A percentile compares a stretch with the other conserved stretches of the same genome.
Evolutionary conservation across 495 filamentous ascomycete species (phyloP).

Genomic region (Penicillium flavigenum): DNA sequence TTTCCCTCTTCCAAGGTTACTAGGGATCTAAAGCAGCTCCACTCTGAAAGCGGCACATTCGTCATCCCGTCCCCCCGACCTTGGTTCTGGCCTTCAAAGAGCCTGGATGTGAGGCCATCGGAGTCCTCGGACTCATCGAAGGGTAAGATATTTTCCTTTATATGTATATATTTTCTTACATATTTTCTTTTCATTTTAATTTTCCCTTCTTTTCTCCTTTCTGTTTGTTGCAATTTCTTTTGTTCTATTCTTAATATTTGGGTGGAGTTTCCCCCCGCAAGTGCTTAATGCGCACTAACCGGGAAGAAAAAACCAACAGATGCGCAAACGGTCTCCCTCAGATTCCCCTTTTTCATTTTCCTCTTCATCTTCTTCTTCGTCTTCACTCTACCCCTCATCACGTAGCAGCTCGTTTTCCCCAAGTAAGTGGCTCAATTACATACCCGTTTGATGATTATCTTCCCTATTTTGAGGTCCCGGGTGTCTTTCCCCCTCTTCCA

Average conservation of each 20-base stretch:
- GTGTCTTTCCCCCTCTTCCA: conserved; percentile 9
- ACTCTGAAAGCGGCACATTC: not conserved
- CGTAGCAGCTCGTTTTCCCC: conserved; percentile 20
- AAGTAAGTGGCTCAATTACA: conserved; percentile 24
- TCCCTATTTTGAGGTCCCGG: not conserved
- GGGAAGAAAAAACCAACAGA: conserved; percentile 8
- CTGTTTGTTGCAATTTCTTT: conserved; percentile 1
- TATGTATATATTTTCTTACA: no score
- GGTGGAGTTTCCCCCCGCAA: conserved; percentile 18
- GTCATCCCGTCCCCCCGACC: not conserved
- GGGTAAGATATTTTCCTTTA: not conserved
- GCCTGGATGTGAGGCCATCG: not conserved
- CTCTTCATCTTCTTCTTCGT: conserved; percentile 28
- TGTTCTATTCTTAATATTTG: not conserved
- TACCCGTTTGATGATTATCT: not conserved
- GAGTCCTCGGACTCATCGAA: not conserved
- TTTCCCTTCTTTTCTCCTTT: not conserved
- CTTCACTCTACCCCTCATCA: conserved; percentile 43
- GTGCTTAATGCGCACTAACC: conserved; percentile 16
- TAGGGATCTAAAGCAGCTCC: not conserved
- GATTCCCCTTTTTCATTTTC: conserved; percentile 26
- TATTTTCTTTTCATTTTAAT: not conserved
- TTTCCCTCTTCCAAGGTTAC: not conserved
- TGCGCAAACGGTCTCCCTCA: conserved; percentile 9
- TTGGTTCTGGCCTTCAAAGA: not conserved